Evolutionary conservation across 2,329 filamentous ascomycete genomes (phyloP).

Genomic region (Hortaea werneckii): DNA sequence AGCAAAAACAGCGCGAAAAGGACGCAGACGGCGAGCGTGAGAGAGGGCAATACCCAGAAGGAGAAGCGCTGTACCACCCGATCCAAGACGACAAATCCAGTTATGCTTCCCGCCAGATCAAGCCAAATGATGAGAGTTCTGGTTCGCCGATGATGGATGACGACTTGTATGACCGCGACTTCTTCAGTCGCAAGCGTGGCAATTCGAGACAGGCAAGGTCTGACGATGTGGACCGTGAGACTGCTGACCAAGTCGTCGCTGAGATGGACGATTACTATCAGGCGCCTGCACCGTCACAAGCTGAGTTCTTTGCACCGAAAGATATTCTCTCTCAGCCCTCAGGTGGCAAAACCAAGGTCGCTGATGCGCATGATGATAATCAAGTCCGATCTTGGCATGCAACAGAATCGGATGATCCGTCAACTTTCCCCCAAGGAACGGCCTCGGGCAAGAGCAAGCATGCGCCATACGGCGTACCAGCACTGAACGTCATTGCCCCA

Average conservation of each 20-base stretch:
- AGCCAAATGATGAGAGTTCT: slow-evolving; percentile 22
- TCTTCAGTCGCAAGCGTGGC: slow-evolving; percentile 31
- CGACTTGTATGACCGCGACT: slow-evolving; percentile 36
- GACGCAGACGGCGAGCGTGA: slow-evolving; percentile 8
- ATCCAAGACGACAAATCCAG: slow-evolving; percentile 3
- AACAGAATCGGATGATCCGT: slow-evolving; percentile 20
- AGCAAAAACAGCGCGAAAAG: slow-evolving; percentile 8
- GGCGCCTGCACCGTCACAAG: slow-evolving; percentile 28
- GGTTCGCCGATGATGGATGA: slow-evolving; percentile 34
- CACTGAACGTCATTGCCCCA: slow-evolving; percentile 47
- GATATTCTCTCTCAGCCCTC: slow-evolving; percentile 33
- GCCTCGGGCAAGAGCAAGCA: slow-evolving; percentile 8
- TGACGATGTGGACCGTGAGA: slow-evolving; percentile 19
- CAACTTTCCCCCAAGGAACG: slow-evolving; percentile 7
- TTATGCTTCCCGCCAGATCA: slow-evolving; percentile 13
- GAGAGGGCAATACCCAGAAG: slow-evolving; percentile 5
- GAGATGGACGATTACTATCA: slow-evolving; percentile 34
- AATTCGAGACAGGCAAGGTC: slow-evolving; percentile 14
- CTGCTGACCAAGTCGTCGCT: slow-evolving; percentile 31
- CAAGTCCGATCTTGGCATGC: slow-evolving; percentile 35
- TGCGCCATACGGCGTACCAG: slow-evolving; percentile 34
- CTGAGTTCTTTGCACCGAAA: slow-evolving; percentile 38
- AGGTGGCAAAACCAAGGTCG: slow-evolving; percentile 26
- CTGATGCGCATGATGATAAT: slow-evolving; percentile 34
- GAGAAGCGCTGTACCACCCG: slow-evolving; percentile 5